phyloP scores from a whole-genome alignment of 352 stramenopile species.

The Globisporangium solare region DNA sequence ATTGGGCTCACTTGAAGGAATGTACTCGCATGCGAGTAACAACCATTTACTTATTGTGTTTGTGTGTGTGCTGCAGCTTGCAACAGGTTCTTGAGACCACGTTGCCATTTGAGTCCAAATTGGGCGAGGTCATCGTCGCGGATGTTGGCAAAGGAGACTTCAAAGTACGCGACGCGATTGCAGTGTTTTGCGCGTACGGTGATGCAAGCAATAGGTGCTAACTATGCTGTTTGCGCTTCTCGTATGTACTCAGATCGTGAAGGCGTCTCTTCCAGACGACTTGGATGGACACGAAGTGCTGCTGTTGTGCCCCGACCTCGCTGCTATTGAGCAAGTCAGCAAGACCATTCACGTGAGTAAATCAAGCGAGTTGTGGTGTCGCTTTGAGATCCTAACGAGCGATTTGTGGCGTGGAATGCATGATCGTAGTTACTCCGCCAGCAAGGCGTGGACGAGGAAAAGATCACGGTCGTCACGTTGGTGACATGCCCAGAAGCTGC shows the following conservation, averaged over 20 bases:
- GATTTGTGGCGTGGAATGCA: not conserved
- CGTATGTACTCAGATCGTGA: conserved; percentile 29
- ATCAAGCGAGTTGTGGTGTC: too few species aligned
- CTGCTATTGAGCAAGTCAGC: conserved; percentile 55
- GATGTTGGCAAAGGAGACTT: conserved; percentile 31
- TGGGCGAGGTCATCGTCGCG: conserved; percentile 61
- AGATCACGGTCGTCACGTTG: conserved; percentile 78
- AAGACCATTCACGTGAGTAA: conserved; percentile 68
- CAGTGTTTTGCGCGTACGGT: not conserved
- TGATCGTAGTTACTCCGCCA: conserved; percentile 51
- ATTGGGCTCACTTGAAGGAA: not conserved
- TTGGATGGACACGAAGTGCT: conserved; percentile 66
- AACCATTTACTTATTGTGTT: conserved; percentile 1
- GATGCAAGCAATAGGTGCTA: conserved; percentile 1
- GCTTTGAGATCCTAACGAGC: too few species aligned
- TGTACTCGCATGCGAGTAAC: too few species aligned
- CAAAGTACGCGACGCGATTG: conserved; percentile 36
- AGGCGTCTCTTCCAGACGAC: conserved; percentile 48
- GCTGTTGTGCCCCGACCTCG: conserved; percentile 62
- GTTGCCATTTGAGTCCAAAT: conserved; percentile 61
- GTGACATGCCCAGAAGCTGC: conserved; percentile 77
- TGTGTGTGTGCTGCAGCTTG: conserved; percentile 23
- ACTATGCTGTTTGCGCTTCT: not conserved
- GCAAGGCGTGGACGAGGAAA: conserved; percentile 64
- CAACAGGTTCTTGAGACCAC: conserved; percentile 45